phyloP scores from a whole-genome alignment of 176 grass and related monocot genomes.

The Aegilops speltoides region DNA sequence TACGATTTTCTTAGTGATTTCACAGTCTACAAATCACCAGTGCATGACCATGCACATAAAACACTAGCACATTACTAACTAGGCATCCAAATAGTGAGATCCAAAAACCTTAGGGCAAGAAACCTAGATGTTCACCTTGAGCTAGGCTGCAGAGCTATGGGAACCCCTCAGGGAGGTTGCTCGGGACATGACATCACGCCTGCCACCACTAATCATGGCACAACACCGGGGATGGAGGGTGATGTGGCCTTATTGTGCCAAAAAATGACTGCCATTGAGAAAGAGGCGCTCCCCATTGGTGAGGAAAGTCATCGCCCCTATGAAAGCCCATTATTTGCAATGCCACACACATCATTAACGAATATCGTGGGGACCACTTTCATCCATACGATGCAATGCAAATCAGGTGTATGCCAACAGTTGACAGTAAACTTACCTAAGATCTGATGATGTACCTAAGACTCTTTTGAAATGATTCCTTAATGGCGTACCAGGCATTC shows the following conservation, averaged over 20 bases:
- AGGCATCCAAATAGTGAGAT: not conserved
- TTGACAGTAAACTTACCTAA: not conserved
- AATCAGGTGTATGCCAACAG: not conserved
- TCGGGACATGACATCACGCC: constrained; percentile 3
- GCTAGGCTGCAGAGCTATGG: constrained; percentile 16
- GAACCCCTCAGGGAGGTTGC: constrained; percentile 36
- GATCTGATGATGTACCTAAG: not conserved
- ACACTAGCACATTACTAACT: not conserved
- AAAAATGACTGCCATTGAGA: not conserved
- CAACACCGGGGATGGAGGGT: not conserved
- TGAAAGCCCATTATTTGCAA: not conserved
- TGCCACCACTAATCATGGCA: constrained; percentile 15
- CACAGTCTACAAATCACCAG: not conserved
- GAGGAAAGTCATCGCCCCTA: not conserved
- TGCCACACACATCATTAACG: not conserved
- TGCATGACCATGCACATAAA: not conserved
- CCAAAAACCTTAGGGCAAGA: not conserved
- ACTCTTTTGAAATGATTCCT: not conserved
- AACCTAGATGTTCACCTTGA: constrained; percentile 42
- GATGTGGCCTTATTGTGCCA: not conserved
- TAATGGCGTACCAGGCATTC: too few species aligned
- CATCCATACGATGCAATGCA: not conserved
- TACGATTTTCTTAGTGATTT: not conserved
- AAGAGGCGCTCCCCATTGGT: not conserved
- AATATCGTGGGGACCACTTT: not conserved